Percentiles rank a stretch among this genome's conserved stretches.
phyloP scores from a whole-genome alignment of 2,329 filamentous ascomycete species.

The Xylariaceae sp. region DNA sequence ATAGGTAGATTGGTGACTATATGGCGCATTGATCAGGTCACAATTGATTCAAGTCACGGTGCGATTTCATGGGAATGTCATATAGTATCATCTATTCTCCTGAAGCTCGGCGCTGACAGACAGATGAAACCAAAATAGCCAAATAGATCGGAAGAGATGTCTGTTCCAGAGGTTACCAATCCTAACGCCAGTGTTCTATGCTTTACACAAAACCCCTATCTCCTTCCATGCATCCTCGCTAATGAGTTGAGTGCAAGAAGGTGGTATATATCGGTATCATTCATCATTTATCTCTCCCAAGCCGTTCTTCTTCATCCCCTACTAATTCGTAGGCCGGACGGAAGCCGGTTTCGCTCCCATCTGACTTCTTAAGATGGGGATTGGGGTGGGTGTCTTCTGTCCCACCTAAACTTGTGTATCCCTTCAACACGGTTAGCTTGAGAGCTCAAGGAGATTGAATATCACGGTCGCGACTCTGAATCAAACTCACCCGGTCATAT shows the following conservation, averaged over 20 bases:
- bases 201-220: neutral
- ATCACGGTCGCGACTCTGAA: too few relatives aligned
- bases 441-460: neutral
- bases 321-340: slow-evolving; percentile 73
- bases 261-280: neutral
- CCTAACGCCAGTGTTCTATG: neutral
- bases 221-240: neutral
- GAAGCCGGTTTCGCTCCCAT: slow-evolving; percentile 42
- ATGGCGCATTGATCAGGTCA: too few relatives aligned
- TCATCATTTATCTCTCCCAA: slow-evolving; percentile 62
- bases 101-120: too few relatives aligned
- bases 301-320: slow-evolving; percentile 73
- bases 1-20: too few relatives aligned
- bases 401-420: slow-evolving; percentile 91
- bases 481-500: slow-evolving; percentile 58
- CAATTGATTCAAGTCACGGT: too few relatives aligned
- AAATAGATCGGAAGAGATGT: too few relatives aligned
- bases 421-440: slow-evolving; percentile 35
- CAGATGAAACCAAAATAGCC: too few relatives aligned
- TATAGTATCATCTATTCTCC: too few relatives aligned
- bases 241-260: neutral
- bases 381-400: slow-evolving; percentile 88
- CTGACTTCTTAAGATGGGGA: slow-evolving; percentile 59
- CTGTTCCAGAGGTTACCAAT: neutral
- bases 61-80: too few relatives aligned